Percentiles rank a stretch among this genome's conserved stretches.
phyloP scores from a whole-genome alignment of 1,139 yeast species.

The Geotrichum australiense region DNA sequence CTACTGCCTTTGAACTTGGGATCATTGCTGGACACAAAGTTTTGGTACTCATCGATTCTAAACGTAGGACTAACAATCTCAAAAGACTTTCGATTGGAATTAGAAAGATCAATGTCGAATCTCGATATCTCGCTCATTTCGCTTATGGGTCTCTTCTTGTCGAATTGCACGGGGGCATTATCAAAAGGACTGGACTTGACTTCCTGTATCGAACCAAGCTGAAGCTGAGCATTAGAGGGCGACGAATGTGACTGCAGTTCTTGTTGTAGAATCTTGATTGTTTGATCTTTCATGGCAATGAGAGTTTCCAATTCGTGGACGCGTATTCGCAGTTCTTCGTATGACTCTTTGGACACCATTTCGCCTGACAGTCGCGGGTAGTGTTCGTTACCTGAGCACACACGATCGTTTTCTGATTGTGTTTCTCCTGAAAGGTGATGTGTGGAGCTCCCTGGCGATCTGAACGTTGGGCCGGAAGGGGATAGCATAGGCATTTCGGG shows the following conservation, averaged over 20 bases:
- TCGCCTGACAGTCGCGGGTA: neutral
- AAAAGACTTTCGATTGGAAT: constrained; percentile 5
- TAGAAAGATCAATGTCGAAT: neutral
- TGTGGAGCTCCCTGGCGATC: neutral
- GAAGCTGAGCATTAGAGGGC: neutral
- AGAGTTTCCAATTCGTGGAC: constrained; percentile 13
- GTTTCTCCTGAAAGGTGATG: neutral
- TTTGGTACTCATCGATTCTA: too few species aligned
- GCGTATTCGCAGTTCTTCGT: constrained; percentile 1
- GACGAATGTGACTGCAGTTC: constrained; percentile 3
- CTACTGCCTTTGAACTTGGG: too few species aligned
- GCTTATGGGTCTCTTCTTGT: neutral
- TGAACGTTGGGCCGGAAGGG: neutral
- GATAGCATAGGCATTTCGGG: too few species aligned
- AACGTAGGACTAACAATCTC: constrained; percentile 12
- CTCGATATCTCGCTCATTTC: neutral
- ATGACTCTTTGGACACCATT: neutral
- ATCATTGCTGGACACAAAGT: too few species aligned
- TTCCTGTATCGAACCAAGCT: too few species aligned
- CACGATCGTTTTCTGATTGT: neutral
- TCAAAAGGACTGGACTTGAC: too few species aligned
- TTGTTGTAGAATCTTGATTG: constrained; percentile 7
- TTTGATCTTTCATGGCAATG: constrained; percentile 11
- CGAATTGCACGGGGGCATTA: too few species aligned
- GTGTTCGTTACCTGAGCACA: neutral